These are phyloP conservation scores for Starmerella floricola DNA, from an alignment of 805 yeast genomes.

Conservation along the genomic window DNA sequence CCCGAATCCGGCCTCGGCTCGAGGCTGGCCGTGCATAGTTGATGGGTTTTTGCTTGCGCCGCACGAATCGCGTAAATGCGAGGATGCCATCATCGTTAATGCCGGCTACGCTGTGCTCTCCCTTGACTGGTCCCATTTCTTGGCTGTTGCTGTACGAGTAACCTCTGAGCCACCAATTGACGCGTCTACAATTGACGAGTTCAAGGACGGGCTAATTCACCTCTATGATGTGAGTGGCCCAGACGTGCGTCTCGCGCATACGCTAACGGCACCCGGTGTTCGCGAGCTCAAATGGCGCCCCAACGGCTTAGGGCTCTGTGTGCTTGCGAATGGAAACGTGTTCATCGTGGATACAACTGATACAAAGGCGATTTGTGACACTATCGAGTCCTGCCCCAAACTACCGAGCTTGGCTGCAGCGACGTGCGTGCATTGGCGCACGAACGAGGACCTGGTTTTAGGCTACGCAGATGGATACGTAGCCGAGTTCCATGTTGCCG, in stretches of 20 bases:
- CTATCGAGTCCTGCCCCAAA: conserved; percentile 21
- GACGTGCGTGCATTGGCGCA: conserved; percentile 39
- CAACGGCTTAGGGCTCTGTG: too few relatives aligned
- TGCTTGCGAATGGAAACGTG: too few relatives aligned
- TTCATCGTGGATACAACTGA: too few relatives aligned
- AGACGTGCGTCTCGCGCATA: neutral
- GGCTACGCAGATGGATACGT: conserved; percentile 51
- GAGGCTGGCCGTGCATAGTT: conserved; percentile 1
- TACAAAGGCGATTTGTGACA: too few relatives aligned
- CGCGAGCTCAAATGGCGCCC: too few relatives aligned
- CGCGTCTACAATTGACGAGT: conserved; percentile 3
- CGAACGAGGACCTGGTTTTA: conserved; percentile 36
- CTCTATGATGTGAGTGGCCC: conserved; percentile 24
- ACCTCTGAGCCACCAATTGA: conserved; percentile 30
- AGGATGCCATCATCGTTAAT: conserved; percentile 11
- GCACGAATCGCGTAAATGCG: conserved; percentile 1
- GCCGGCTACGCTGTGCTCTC: conserved; percentile 12
- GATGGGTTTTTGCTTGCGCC: conserved; percentile 11
- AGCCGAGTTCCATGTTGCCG: conserved; percentile 42
- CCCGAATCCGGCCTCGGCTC: neutral
- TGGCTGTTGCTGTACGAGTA: conserved; percentile 22
- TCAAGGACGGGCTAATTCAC: neutral
- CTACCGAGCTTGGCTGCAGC: conserved; percentile 8
- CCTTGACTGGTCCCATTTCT: conserved; percentile 9
- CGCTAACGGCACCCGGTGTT: too few relatives aligned